Percentiles rank a stretch among this genome's conserved stretches.
These are phyloP conservation scores for Pyrus communis DNA, from an alignment of 306 rosid genomes.

Conservation along the genomic window DNA sequence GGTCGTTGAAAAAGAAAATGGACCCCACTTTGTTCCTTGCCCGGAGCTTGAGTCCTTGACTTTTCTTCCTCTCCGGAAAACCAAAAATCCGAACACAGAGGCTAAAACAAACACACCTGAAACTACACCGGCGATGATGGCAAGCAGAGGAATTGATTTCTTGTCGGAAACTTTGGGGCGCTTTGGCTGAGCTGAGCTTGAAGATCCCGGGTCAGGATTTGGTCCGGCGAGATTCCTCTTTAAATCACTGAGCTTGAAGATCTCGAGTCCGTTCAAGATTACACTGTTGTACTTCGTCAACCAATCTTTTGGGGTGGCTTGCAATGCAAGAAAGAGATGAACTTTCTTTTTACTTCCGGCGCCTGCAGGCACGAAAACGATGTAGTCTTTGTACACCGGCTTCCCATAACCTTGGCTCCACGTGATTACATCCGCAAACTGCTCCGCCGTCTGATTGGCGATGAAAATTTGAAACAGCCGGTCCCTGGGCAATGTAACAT, in stretches of 20 bases:
- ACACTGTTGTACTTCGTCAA: not conserved
- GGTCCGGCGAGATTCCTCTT: conserved; percentile 11
- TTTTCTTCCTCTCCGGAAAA: not conserved
- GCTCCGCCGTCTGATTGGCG: too few relatives aligned
- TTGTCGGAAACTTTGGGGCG: not conserved
- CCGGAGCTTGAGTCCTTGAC: not conserved
- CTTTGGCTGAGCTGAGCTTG: not conserved
- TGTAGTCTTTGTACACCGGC: too few relatives aligned
- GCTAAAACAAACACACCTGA: not conserved
- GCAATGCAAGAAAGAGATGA: not conserved
- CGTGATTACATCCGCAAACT: rapidly evolving
- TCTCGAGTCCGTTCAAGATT: conserved; percentile 30
- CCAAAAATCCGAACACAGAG: not conserved
- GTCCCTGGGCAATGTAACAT: too few relatives aligned
- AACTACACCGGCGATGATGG: not conserved
- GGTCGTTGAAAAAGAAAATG: not conserved
- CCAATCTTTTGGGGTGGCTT: not conserved
- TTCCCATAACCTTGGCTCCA: rapidly evolving
- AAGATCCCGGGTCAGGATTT: not conserved
- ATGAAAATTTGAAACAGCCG: too few relatives aligned
- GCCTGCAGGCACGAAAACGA: too few relatives aligned
- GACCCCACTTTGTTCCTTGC: not conserved
- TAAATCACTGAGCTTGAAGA: conserved; percentile 22
- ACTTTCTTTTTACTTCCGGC: not conserved
- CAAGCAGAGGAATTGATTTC: not conserved